Evolutionary conservation across 129 eudicot species (phyloP).

Genomic region (Saposhnikovia divaricata): DNA sequence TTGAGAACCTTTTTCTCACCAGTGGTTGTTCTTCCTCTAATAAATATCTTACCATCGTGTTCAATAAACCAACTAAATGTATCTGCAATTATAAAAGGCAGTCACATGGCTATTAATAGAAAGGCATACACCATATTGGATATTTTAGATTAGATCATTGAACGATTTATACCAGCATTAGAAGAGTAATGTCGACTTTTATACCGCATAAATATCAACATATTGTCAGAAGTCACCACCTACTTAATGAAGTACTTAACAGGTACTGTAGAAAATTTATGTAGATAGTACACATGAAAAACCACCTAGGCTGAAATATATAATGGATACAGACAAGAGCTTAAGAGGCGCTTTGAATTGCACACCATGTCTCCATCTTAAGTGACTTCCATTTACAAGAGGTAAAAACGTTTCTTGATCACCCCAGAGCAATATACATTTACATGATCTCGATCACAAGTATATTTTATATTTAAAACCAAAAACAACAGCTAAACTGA

Average conservation of each 20-base stretch:
- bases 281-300: not conserved
- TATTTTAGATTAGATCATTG: not conserved
- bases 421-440: not conserved
- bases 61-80: conserved; percentile 20
- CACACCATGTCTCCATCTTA: not conserved
- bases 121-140: not conserved
- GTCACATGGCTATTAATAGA: not conserved
- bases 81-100: conserved; percentile 26
- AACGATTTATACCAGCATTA: not conserved
- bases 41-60: conserved; percentile 34
- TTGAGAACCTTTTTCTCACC: conserved; percentile 41
- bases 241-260: not conserved
- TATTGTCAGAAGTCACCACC: not conserved
- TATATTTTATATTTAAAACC: not conserved
- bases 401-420: not conserved
- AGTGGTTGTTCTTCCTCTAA: conserved; percentile 42
- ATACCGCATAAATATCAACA: not conserved
- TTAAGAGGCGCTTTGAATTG: not conserved
- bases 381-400: not conserved
- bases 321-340: not conserved
- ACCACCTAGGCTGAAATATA: not conserved
- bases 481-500: no score
- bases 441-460: not conserved
- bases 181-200: not conserved
- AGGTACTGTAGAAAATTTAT: not conserved